Conservation (phyloP, 805 yeast genomes). For the Helenozyma baotianmanensis region DNA sequence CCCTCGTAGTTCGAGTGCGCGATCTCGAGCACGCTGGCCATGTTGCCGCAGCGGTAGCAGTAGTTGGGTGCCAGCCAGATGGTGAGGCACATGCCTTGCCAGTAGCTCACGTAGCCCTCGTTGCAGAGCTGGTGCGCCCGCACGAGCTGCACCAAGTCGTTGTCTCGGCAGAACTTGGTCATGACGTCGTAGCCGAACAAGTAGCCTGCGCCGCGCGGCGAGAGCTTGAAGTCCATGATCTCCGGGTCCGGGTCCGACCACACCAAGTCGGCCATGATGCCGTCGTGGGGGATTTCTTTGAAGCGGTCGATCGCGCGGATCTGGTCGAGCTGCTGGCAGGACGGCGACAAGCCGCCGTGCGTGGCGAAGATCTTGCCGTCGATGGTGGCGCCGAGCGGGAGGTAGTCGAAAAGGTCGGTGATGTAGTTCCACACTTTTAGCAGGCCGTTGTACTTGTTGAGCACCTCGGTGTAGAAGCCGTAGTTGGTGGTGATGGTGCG, state of each 20-base stretch:
- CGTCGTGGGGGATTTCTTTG: conserved; percentile 96
- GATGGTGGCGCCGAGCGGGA: conserved; percentile 61
- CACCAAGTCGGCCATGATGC: conserved; percentile 98
- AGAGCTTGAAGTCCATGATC: conserved; percentile 70
- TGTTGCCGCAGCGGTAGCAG: conserved; percentile 94
- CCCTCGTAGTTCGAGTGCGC: conserved; percentile 42
- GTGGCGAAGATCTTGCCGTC: conserved; percentile 89
- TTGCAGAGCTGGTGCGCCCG: conserved; percentile 97
- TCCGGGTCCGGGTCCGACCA: conserved; percentile 96
- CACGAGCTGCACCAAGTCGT: conserved; percentile 73
- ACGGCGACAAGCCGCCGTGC: conserved; percentile 96
- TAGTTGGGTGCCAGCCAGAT: conserved; percentile 99
- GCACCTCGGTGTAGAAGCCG: conserved; percentile 94
- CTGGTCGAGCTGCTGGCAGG: conserved; percentile 90
- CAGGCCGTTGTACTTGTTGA: conserved; percentile 75
- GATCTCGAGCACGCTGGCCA: conserved; percentile 94
- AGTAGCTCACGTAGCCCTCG: conserved; percentile 90
- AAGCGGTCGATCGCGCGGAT: conserved; percentile 86
- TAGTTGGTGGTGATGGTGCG: conserved; percentile 95
- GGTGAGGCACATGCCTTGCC: conserved; percentile 86
- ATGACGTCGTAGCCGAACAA: conserved; percentile 92
- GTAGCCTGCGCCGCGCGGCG: conserved; percentile 98
- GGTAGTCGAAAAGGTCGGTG: conserved; percentile 89
- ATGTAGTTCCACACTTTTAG: conserved; percentile 80
- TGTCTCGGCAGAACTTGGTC: conserved; percentile 74